A percentile compares a stretch with the other conserved stretches of the same genome.
Conservation (phyloP, 768 basidiomycete genomes). For the Suillus sp. region DNA sequence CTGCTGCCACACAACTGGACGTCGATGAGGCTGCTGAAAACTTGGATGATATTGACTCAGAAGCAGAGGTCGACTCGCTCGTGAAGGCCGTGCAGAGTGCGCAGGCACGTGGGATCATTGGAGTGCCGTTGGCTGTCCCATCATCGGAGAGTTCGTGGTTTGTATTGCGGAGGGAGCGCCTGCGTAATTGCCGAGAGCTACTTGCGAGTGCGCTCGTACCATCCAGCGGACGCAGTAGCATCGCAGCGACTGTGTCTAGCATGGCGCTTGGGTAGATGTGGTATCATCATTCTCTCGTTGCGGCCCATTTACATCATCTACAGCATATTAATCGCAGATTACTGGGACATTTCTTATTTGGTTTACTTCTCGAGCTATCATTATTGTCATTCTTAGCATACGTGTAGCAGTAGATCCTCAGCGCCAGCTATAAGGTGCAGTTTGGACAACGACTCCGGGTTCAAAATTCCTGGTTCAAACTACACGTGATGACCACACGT, state of each 20-base stretch:
- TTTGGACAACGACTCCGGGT: too few species aligned
- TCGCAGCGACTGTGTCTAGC: constrained; percentile 13
- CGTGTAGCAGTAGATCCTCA: neutral
- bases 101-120: constrained; percentile 58
- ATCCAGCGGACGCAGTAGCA: constrained; percentile 23
- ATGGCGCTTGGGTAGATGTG: constrained; percentile 5
- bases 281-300: neutral
- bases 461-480: too few species aligned
- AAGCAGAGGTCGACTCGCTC: constrained; percentile 79
- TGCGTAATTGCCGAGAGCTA: constrained; percentile 57
- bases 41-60: constrained; percentile 79
- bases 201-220: constrained; percentile 52
- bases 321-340: constrained; percentile 1
- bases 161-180: constrained; percentile 69
- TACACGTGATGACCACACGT: too few species aligned
- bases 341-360: constrained; percentile 3
- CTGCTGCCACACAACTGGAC: constrained; percentile 51
- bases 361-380: neutral
- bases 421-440: too few species aligned
- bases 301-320: constrained; percentile 3
- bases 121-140: constrained; percentile 69
- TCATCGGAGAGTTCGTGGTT: constrained; percentile 82
- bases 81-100: constrained; percentile 61
- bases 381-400: constrained; percentile 6
- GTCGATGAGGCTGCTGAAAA: constrained; percentile 70